Conservation (phyloP, 2,329 filamentous ascomycete species). For the Paecilomyces fulvus region DNA sequence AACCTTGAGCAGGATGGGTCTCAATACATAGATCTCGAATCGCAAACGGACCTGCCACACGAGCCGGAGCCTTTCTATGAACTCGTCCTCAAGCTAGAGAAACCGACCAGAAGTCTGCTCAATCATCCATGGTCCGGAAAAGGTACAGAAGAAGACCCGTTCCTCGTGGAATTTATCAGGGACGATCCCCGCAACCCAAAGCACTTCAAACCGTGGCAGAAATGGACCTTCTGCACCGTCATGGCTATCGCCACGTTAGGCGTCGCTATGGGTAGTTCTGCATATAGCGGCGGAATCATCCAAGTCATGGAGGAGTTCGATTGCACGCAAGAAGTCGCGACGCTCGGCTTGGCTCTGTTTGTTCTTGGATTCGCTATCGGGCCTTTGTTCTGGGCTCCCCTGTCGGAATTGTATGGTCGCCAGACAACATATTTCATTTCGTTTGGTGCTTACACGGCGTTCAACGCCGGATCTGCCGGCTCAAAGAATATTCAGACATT, state of each 20-base stretch:
- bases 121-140: background rate
- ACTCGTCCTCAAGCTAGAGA: background rate
- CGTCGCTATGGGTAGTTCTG: background rate
- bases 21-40: background rate
- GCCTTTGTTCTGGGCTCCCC: conserved; percentile 34
- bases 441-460: conserved; percentile 23
- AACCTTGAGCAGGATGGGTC: background rate
- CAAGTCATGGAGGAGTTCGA: conserved; percentile 2
- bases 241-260: background rate
- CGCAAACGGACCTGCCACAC: background rate
- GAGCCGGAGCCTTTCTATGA: background rate
- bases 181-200: background rate
- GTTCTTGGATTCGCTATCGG: conserved; percentile 32
- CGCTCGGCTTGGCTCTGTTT: conserved; percentile 41
- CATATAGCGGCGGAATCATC: background rate
- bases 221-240: background rate
- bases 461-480: conserved; percentile 33
- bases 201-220: background rate
- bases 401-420: conserved; percentile 39
- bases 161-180: background rate
- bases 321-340: conserved; percentile 36
- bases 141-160: background rate
- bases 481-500: conserved; percentile 27
- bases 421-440: conserved; percentile 37
- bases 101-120: background rate